Conservation (phyloP, 2,329 filamentous ascomycete species). For the Ophiostoma tasmaniense region DNA sequence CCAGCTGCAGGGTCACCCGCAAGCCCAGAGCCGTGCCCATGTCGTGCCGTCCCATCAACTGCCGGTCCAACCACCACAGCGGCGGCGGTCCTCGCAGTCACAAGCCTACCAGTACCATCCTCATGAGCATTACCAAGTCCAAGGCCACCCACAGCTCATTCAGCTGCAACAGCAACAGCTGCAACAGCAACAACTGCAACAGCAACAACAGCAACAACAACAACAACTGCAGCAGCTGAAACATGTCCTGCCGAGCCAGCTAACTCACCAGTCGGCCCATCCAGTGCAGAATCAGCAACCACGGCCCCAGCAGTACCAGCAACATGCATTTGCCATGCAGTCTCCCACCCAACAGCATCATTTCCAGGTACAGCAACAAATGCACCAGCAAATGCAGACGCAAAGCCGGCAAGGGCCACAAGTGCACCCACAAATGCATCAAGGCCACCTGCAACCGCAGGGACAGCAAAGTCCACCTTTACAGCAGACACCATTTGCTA, state of each 20-base stretch:
- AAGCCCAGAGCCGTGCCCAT: not conserved
- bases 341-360: not conserved
- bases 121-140: conserved; percentile 13
- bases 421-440: not conserved
- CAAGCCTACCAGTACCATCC: conserved; percentile 10
- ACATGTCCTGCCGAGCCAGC: not conserved
- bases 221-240: not conserved
- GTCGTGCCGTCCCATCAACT: not conserved
- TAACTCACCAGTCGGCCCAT: no score
- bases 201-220: not conserved
- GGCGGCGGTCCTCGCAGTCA: not conserved
- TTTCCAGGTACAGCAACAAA: not conserved
- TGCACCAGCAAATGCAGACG: not conserved
- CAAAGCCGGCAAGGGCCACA: not conserved
- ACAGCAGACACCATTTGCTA: not conserved
- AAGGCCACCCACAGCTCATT: not conserved
- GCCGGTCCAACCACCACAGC: conserved; percentile 11
- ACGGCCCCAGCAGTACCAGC: not conserved
- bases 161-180: conserved; percentile 3
- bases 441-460: not conserved
- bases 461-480: not conserved
- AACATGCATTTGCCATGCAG: not conserved
- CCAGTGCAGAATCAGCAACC: not conserved
- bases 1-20: not conserved
- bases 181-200: not conserved